Conservation (phyloP, 805 yeast species). For the Saccharomycopsis selenospora region DNA sequence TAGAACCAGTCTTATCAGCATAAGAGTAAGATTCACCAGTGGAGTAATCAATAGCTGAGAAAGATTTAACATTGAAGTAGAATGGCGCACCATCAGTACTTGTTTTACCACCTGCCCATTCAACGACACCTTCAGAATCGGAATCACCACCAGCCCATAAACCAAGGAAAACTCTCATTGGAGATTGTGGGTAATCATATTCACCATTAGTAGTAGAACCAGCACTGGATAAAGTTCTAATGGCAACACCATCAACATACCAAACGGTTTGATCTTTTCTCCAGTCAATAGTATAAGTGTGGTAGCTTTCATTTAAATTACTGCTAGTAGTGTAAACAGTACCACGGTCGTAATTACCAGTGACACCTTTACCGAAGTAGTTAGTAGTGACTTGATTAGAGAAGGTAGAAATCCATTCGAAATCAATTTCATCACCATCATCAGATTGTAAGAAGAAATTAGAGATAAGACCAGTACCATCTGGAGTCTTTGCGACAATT, state of each 20-base stretch:
- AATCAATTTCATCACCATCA: conserved; percentile 83
- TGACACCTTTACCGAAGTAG: conserved; percentile 76
- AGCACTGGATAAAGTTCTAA: conserved; percentile 47
- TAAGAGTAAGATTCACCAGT: conserved; percentile 53
- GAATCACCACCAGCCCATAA: conserved; percentile 83
- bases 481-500: conserved; percentile 48
- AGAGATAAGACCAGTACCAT: conserved; percentile 60
- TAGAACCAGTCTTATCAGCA: conserved; percentile 36
- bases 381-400: conserved; percentile 66
- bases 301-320: conserved; percentile 35
- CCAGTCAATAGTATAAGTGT: conserved; percentile 86
- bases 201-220: conserved; percentile 34
- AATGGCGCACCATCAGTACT: conserved; percentile 63
- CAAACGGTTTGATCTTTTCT: conserved; percentile 55
- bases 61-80: conserved; percentile 51
- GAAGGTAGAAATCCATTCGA: conserved; percentile 84
- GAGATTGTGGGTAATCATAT: conserved; percentile 82
- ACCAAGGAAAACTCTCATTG: conserved; percentile 66
- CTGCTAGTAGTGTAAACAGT: conserved; percentile 46
- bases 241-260: conserved; percentile 61
- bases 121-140: conserved; percentile 58
- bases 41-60: conserved; percentile 63
- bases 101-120: conserved; percentile 77
- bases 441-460: conserved; percentile 63
- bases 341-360: conserved; percentile 76